Conservation (phyloP, 192 early-diverging fungal genomes). For the Physocladia obscura region DNA sequence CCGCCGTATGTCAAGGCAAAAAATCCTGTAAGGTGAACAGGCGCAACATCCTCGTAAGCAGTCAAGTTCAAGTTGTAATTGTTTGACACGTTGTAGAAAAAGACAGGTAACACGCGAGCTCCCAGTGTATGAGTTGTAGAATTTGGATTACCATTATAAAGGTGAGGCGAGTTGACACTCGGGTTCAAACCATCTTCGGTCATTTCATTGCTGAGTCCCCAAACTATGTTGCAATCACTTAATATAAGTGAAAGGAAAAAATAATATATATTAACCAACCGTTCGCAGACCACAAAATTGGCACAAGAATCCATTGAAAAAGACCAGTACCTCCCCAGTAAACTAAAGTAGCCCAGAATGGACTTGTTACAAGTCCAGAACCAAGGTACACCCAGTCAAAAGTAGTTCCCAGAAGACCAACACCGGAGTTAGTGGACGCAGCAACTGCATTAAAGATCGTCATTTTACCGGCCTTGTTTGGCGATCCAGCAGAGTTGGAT, state of each 20-base stretch:
- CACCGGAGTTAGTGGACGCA: conserved; percentile 6
- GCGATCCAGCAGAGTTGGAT: background rate
- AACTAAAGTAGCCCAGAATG: conserved; percentile 12
- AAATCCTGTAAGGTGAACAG: conserved; percentile 19
- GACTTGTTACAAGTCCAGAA: conserved; percentile 6
- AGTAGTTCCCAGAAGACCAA: conserved; percentile 17
- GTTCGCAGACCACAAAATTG: background rate
- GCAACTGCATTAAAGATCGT: background rate
- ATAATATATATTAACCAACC: background rate
- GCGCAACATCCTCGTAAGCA: conserved; percentile 22
- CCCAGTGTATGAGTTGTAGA: background rate
- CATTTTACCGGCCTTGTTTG: background rate
- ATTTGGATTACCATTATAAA: conserved; percentile 17
- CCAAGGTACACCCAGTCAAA: conserved; percentile 27
- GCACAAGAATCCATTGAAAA: conserved; percentile 6
- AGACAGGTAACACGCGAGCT: background rate
- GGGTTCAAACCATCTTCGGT: background rate
- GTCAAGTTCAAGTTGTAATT: conserved; percentile 29
- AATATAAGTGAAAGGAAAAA: background rate
- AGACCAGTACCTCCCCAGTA: conserved; percentile 6
- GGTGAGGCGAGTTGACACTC: background rate
- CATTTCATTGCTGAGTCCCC: background rate
- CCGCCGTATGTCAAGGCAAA: conserved; percentile 30
- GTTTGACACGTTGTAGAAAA: conserved; percentile 16
- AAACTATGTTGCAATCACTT: background rate